phyloP scores from a whole-genome alignment of 305 asterid species.

The Coffea humblotiana region DNA sequence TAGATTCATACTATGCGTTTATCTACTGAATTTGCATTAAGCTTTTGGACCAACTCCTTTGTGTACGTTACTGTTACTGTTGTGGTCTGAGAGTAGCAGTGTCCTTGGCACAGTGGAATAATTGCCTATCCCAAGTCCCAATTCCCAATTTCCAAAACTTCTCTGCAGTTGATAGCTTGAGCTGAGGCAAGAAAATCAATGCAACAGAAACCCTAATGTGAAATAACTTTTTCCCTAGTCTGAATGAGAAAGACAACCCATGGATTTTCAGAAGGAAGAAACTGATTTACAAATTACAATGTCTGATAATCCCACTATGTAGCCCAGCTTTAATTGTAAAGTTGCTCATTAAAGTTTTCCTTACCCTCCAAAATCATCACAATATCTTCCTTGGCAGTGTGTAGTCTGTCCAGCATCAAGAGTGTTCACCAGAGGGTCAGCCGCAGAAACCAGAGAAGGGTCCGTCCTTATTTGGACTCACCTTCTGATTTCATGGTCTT shows the following conservation, averaged over 20 bases:
- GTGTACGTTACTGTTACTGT: neutral
- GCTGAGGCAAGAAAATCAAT: constrained; percentile 11
- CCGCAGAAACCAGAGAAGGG: neutral
- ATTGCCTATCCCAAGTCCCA: constrained; percentile 15
- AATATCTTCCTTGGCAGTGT: constrained; percentile 31
- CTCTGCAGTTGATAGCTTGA: constrained; percentile 18
- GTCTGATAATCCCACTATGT: constrained; percentile 22
- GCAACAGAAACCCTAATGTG: constrained; percentile 2
- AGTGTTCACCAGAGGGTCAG: neutral
- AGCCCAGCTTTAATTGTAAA: constrained; percentile 20
- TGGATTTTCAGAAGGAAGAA: constrained; percentile 7
- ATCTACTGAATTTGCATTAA: neutral
- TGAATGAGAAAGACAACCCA: constrained; percentile 12
- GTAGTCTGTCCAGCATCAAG: constrained; percentile 21
- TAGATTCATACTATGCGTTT: too few species aligned
- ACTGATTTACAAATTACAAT: neutral
- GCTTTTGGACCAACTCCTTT: too few species aligned
- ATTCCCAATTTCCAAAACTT: neutral
- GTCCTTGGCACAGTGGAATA: neutral
- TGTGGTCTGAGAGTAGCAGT: neutral
- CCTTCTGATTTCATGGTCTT: neutral
- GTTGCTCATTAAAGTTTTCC: constrained; percentile 1
- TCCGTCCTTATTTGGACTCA: neutral
- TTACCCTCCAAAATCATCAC: constrained; percentile 25
- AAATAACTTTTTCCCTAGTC: neutral